Percentiles rank a stretch among this genome's conserved stretches.
These are phyloP conservation scores for Phycomyces blakesleeanus DNA, from an alignment of 192 early-diverging fungal genomes.

Conservation along the genomic window DNA sequence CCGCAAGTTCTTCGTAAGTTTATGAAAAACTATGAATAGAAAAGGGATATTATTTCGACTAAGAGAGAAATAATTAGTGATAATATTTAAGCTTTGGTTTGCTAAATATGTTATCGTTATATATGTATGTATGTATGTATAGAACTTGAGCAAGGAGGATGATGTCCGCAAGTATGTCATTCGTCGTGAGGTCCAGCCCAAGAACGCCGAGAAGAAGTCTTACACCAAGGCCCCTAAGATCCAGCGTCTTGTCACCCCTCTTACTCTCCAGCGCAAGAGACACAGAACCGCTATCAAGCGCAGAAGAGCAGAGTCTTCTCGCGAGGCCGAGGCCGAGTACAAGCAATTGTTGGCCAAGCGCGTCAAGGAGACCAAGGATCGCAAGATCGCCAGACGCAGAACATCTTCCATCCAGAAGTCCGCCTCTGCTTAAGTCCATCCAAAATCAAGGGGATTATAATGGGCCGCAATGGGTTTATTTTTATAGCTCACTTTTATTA, in stretches of 20 bases:
- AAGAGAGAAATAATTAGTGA: too few relatives aligned
- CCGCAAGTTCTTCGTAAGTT: slow-evolving; percentile 94
- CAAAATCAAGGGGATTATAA: too few relatives aligned
- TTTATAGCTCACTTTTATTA: background rate
- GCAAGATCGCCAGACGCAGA: slow-evolving; percentile 76
- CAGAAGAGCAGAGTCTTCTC: slow-evolving; percentile 74
- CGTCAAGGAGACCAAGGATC: slow-evolving; percentile 93
- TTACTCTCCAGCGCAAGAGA: slow-evolving; percentile 95
- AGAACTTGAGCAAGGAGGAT: slow-evolving; percentile 95
- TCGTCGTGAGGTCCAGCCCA: slow-evolving; percentile 91
- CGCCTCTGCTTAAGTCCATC: slow-evolving; percentile 34
- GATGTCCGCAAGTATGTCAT: slow-evolving; percentile 99
- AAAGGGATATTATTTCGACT: too few relatives aligned
- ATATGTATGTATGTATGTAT: too few relatives aligned
- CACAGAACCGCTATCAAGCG: slow-evolving; percentile 84
- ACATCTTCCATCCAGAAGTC: slow-evolving; percentile 63
- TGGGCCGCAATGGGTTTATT: background rate
- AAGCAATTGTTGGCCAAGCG: slow-evolving; percentile 86
- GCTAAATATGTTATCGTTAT: too few relatives aligned
- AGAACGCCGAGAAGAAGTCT: slow-evolving; percentile 86
- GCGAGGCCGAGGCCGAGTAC: slow-evolving; percentile 79
- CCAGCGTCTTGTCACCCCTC: slow-evolving; percentile 97
- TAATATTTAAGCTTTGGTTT: too few relatives aligned
- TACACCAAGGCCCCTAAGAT: slow-evolving; percentile 96
- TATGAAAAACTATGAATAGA: too few relatives aligned